Evolutionary conservation across 2,329 filamentous ascomycete genomes (phyloP).

Genomic region (Davidsoniella neocaledoniae): DNA sequence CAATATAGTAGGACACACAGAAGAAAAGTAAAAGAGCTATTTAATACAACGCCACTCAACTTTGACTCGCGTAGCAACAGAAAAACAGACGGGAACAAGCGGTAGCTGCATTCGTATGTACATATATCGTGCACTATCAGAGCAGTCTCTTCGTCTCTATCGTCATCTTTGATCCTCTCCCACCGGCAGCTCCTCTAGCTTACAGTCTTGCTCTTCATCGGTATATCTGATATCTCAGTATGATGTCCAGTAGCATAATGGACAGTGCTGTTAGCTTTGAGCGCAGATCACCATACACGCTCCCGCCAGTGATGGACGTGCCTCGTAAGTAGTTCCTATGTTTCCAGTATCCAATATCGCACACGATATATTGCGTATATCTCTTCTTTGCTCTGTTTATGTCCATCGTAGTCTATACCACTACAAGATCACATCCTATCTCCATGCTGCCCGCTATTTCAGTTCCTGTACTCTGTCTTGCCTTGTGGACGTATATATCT

Average conservation of each 20-base stretch:
- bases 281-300: constrained; percentile 15
- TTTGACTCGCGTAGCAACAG: too few species aligned
- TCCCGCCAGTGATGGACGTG: constrained; percentile 16
- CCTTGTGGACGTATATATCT: too few species aligned
- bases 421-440: background rate
- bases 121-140: too few species aligned
- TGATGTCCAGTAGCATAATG: constrained; percentile 5
- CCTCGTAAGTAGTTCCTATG: constrained; percentile 19
- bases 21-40: too few species aligned
- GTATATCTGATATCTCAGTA: background rate
- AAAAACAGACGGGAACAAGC: too few species aligned
- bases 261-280: constrained; percentile 10
- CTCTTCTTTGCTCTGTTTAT: background rate
- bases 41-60: too few species aligned
- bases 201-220: background rate
- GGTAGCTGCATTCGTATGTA: too few species aligned
- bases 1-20: too few species aligned
- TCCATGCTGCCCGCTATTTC: background rate
- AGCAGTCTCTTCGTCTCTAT: too few species aligned
- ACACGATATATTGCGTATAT: background rate
- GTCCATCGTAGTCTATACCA: background rate
- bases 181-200: too few species aligned
- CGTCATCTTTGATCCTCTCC: too few species aligned
- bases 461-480: too few species aligned
- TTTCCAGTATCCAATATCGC: background rate